phyloP scores from a whole-genome alignment of 1,139 yeast genomes.

The Saccharomyces hybrid region DNA sequence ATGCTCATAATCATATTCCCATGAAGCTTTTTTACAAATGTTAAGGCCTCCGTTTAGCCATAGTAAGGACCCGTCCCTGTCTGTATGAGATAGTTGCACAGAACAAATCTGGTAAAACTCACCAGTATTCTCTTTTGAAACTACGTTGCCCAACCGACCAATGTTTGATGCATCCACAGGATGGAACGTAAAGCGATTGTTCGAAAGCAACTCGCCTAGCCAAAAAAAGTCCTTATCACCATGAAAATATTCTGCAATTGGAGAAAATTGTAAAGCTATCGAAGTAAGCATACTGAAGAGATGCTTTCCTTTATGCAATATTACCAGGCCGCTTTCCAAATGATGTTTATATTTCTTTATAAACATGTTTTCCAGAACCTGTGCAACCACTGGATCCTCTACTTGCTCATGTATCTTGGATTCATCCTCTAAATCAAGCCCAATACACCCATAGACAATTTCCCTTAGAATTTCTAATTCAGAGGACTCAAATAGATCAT shows the following conservation, averaged over 20 bases:
- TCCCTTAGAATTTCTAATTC: background rate
- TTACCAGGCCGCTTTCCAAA: conserved; percentile 51
- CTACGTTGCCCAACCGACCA: conserved; percentile 2
- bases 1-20: background rate
- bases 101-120: conserved; percentile 8
- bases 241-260: conserved; percentile 30
- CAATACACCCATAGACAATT: background rate
- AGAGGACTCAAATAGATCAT: background rate
- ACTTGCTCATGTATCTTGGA: background rate
- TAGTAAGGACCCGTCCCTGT: conserved; percentile 2
- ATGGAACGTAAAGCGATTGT: conserved; percentile 4
- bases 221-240: conserved; percentile 55
- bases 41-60: conserved; percentile 9
- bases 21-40: conserved; percentile 4
- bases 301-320: conserved; percentile 38
- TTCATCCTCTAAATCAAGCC: background rate
- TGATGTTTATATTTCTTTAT: conserved; percentile 31
- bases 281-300: conserved; percentile 38
- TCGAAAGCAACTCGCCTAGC: conserved; percentile 35
- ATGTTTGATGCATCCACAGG: conserved; percentile 5
- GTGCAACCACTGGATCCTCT: background rate
- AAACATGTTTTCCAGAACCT: background rate
- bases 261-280: conserved; percentile 33
- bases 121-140: background rate
- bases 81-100: conserved; percentile 6